phyloP scores from a whole-genome alignment of 371 early-diverging fungal genomes.

The Dichotomocladium elegans region DNA sequence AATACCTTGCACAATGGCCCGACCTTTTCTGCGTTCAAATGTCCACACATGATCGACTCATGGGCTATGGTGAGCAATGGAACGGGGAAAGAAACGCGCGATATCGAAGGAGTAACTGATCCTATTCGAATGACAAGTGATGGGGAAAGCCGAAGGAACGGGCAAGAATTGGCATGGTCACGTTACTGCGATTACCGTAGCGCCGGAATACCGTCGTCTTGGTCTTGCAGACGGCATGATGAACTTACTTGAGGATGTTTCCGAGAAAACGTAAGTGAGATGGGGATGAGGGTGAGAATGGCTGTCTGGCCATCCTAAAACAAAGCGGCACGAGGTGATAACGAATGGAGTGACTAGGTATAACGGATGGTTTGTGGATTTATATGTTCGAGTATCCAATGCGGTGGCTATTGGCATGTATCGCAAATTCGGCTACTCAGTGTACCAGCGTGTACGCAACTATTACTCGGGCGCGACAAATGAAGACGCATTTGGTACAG shows the following conservation, averaged over 20 bases:
- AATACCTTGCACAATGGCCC: conserved; percentile 93
- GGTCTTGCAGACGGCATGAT: conserved; percentile 92
- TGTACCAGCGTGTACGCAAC: conserved; percentile 85
- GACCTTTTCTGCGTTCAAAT: conserved; percentile 86
- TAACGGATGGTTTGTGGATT: conserved; percentile 94
- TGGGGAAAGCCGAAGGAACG: conserved; percentile 96
- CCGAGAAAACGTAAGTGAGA: conserved; percentile 68
- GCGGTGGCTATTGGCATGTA: conserved; percentile 96
- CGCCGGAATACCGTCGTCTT: conserved; percentile 92
- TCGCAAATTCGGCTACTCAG: conserved; percentile 88
- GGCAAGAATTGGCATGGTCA: conserved; percentile 96
- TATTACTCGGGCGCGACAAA: conserved; percentile 83
- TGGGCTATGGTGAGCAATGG: conserved; percentile 76
- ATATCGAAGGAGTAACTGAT: background rate
- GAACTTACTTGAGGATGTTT: conserved; percentile 89
- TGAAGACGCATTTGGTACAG: conserved; percentile 79
- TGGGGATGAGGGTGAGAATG: background rate
- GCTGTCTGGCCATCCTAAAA: background rate
- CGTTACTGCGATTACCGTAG: conserved; percentile 97
- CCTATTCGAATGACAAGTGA: conserved; percentile 62
- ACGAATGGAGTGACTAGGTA: conserved; percentile 23
- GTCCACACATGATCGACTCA: conserved; percentile 66
- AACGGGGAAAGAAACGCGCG: background rate
- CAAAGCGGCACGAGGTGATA: background rate
- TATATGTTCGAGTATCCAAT: conserved; percentile 97